Base-by-base conservation (phyloP, 306 rosid species). In the Mimosa bimucronata region DNA sequence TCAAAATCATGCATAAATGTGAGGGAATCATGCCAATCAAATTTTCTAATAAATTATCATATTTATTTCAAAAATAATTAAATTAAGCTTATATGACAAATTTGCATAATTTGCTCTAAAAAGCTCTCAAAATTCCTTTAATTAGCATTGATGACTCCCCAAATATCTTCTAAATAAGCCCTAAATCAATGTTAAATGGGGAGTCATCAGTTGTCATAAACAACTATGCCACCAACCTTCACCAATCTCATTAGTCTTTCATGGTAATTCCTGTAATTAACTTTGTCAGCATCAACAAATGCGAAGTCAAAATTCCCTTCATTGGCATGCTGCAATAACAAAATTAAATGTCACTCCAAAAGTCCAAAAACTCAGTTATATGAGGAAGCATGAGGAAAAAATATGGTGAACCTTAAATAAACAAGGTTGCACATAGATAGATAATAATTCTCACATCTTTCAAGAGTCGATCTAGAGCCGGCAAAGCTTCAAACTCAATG, bases 191-290 rank as follows among this genome's bases (percentile, higher is more conserved):
- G n/a, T n/a, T n/a, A n/a, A n/a, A n/a, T n/a, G n/a, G n/a, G n/a
- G n/a, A n/a, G n/a, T n/a, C n/a, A n/a, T n/a, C n/a, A n/a, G 77
- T 90, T 90, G 74, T 90, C 92, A 3, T 88, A 87, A 2, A 83
- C 87, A 18, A 72, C 83, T 8, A 88, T 5, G 14, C 94, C 92
- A 5, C 87, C 90, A 50, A 88, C 81, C 84, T 80, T 88, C 50
- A 87, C 41, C 86, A 88, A 64, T 65, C 84, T 85, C 75, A 88
- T 72, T 23, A 91, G 41, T 69, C 85, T 79, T 84, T 87, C 89
- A 46, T 91, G 90, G 86, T 91, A 88, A 68, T 82, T 85, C 86
- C 87, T 84, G 7, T 84, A 87, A 23, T 88, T 91, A 30, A 64
- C 68, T 77, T 87, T 84, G 85, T 88, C 88, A 1, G 91, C 91